These are phyloP conservation scores for Ustilago shanxiensis DNA, from an alignment of 1,284 basidiomycete genomes.

Conservation along the genomic window DNA sequence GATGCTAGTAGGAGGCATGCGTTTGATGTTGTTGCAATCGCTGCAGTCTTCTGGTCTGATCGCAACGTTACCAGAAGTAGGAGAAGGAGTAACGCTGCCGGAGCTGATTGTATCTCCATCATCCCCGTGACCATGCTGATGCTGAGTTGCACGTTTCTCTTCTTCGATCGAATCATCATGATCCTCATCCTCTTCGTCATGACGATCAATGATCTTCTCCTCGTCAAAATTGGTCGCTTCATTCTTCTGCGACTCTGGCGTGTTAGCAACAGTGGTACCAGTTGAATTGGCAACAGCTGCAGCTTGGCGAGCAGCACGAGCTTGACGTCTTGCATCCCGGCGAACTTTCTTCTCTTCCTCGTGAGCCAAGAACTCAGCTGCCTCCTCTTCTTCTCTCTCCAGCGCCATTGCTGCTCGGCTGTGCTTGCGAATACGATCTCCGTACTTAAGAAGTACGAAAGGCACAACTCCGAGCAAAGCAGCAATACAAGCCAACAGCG, in stretches of 20 bases:
- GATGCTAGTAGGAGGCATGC: constrained; percentile 46
- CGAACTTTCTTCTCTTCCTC: constrained; percentile 35
- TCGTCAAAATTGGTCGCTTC: constrained; percentile 13
- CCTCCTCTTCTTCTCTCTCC: constrained; percentile 47
- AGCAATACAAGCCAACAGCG: constrained; percentile 61
- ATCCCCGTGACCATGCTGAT: background rate
- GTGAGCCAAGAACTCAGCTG: constrained; percentile 21
- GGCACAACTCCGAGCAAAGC: constrained; percentile 59
- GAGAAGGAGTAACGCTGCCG: constrained; percentile 26
- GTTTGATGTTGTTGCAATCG: constrained; percentile 35
- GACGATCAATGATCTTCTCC: constrained; percentile 28
- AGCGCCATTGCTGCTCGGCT: constrained; percentile 53
- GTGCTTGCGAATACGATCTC: constrained; percentile 54
- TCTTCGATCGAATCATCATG: constrained; percentile 2
- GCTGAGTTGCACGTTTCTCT: constrained; percentile 4
- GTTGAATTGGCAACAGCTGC: background rate
- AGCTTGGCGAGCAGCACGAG: constrained; percentile 15
- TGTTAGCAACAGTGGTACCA: background rate
- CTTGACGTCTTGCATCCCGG: constrained; percentile 25
- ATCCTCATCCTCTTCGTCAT: background rate
- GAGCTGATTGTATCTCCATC: constrained; percentile 20
- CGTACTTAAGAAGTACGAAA: constrained; percentile 62
- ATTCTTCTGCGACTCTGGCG: background rate
- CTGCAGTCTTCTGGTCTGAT: constrained; percentile 25
- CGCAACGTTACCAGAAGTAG: background rate